phyloP scores from a whole-genome alignment of 805 yeast species.

The Brettanomyces naardenensis region DNA sequence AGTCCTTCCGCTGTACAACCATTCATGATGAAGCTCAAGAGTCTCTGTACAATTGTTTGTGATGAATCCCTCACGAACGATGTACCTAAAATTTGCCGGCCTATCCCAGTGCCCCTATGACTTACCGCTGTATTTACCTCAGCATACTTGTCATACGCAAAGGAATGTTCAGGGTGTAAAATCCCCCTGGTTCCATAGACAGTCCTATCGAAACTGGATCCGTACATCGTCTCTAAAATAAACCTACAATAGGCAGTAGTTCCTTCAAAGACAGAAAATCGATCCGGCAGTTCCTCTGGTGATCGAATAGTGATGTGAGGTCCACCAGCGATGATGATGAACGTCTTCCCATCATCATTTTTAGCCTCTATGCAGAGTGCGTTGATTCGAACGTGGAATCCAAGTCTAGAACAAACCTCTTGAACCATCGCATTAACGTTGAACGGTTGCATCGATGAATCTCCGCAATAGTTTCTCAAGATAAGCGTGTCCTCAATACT shows the following conservation, averaged over 20 bases:
- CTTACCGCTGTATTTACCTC: background rate
- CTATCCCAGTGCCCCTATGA: background rate
- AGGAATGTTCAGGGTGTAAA: constrained; percentile 1
- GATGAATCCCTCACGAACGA: background rate
- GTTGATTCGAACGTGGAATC: background rate
- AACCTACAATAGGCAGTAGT: background rate
- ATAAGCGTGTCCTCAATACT: constrained; percentile 7
- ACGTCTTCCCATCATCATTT: background rate
- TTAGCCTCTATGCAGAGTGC: background rate
- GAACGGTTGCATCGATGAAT: constrained; percentile 2
- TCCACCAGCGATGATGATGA: background rate
- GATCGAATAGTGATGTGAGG: background rate
- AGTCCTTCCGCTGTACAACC: background rate
- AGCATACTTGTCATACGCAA: background rate
- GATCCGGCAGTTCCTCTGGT: background rate
- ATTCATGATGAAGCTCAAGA: background rate
- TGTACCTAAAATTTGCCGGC: constrained; percentile 7
- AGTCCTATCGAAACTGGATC: background rate
- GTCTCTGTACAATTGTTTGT: background rate
- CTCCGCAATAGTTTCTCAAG: constrained; percentile 10
- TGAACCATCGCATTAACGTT: constrained; percentile 5
- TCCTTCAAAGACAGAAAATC: background rate
- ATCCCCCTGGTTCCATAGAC: background rate
- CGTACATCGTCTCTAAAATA: background rate
- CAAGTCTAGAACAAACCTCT: constrained; percentile 4